Evolutionary conservation across 148 eudicot species (phyloP).

Genomic region (Nyssa sinensis): DNA sequence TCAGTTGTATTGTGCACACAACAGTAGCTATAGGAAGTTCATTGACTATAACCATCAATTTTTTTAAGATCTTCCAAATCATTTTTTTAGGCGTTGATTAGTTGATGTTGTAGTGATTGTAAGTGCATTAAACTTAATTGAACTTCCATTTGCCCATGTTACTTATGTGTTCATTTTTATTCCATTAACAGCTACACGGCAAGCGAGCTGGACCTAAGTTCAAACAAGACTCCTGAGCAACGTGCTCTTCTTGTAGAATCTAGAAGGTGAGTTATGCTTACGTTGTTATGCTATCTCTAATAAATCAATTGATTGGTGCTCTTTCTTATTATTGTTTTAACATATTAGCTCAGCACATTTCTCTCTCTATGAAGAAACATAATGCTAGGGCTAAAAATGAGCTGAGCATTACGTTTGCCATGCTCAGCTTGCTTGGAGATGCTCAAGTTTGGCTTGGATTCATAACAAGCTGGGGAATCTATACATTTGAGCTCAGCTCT

Average conservation of each 20-base stretch:
- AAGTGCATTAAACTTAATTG: background rate
- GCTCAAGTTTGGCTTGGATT: no score
- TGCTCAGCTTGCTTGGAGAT: no score
- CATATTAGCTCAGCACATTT: no score
- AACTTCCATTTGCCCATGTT: background rate
- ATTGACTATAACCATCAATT: background rate
- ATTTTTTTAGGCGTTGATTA: background rate
- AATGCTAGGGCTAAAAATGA: no score
- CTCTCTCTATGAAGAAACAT: background rate
- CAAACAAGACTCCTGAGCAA: slow-evolving; percentile 19
- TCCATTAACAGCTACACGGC: slow-evolving; percentile 20
- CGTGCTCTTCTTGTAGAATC: slow-evolving; percentile 23
- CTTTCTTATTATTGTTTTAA: background rate
- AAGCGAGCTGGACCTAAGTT: slow-evolving; percentile 8
- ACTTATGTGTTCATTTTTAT: slow-evolving; percentile 1
- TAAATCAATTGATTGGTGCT: background rate
- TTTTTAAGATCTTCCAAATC: background rate
- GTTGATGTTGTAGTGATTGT: background rate
- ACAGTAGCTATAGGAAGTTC: background rate
- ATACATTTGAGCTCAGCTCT: no score
- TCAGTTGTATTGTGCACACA: background rate
- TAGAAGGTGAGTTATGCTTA: slow-evolving; percentile 18
- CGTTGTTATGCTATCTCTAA: background rate
- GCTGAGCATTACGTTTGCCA: no score
- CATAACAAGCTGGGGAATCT: no score